phyloP scores from a whole-genome alignment of 495 filamentous ascomycete species.

The Penicillium atrosanguineum region DNA sequence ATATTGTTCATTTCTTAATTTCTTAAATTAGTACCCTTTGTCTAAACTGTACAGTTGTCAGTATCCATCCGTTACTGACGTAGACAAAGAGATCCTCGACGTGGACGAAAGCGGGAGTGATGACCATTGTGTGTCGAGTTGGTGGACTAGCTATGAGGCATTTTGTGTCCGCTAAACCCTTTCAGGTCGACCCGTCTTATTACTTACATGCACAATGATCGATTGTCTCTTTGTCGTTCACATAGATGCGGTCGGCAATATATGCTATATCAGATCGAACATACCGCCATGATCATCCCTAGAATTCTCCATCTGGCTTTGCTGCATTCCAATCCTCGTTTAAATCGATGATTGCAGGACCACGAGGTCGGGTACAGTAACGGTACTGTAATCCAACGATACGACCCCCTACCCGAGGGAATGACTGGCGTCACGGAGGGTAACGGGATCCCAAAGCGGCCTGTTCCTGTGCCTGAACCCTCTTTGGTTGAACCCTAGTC shows the following conservation, averaged over 20 bases:
- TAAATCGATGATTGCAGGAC: constrained; percentile 1
- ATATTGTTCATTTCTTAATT: background rate
- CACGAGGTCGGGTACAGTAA: constrained; percentile 8
- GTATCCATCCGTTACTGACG: background rate
- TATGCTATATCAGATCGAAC: background rate
- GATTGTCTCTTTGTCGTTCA: background rate
- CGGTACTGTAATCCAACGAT: constrained; percentile 6
- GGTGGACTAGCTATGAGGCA: constrained; percentile 28
- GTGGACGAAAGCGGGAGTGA: constrained; percentile 9
- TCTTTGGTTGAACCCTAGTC: constrained; percentile 4
- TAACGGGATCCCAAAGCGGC: constrained; percentile 4
- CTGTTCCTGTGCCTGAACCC: constrained; percentile 20
- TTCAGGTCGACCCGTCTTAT: constrained; percentile 15
- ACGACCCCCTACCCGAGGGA: too few species aligned
- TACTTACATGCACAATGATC: background rate
- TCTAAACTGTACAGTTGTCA: background rate
- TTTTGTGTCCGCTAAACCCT: constrained; percentile 29
- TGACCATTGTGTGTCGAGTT: constrained; percentile 22
- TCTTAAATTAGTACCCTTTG: background rate
- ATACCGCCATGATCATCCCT: background rate
- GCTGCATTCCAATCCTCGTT: background rate
- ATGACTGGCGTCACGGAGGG: background rate
- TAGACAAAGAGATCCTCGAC: constrained; percentile 7
- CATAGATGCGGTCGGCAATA: background rate
- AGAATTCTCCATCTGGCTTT: background rate